These are phyloP conservation scores for Yamadazyma sp. DNA, from an alignment of 805 yeast genomes.

Conservation along the genomic window DNA sequence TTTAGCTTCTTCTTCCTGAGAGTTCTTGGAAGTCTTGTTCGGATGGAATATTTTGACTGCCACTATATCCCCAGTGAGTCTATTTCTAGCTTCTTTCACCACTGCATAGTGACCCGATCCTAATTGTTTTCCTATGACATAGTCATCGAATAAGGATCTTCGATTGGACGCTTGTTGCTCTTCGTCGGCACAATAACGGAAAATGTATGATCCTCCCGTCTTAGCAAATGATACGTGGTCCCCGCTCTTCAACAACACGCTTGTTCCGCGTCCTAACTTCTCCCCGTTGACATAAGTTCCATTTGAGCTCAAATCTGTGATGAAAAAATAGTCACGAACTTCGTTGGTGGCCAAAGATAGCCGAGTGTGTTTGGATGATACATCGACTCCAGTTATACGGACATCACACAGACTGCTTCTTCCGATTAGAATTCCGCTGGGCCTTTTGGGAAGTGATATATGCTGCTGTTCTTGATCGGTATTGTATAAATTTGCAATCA, in stretches of 20 bases:
- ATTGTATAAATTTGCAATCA: conserved; percentile 24
- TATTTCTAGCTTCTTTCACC: conserved; percentile 67
- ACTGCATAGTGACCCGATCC: conserved; percentile 82
- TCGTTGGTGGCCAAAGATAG: conserved; percentile 40
- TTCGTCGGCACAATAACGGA: conserved; percentile 41
- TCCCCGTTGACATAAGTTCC: conserved; percentile 68
- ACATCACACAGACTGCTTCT: conserved; percentile 63
- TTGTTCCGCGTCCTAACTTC: conserved; percentile 48
- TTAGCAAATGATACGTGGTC: conserved; percentile 61
- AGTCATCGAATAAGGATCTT: conserved; percentile 57
- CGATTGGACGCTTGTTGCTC: conserved; percentile 19
- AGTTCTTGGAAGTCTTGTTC: conserved; percentile 27
- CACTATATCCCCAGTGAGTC: conserved; percentile 56
- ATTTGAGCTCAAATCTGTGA: conserved; percentile 61
- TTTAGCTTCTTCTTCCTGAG: conserved; percentile 35
- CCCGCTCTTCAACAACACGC: conserved; percentile 56
- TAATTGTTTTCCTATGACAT: conserved; percentile 55
- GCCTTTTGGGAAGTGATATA: conserved; percentile 21
- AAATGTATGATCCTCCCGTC: conserved; percentile 48
- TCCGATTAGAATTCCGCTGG: conserved; percentile 39
- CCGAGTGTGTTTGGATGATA: conserved; percentile 65
- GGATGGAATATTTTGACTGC: conserved; percentile 78
- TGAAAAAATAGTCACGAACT: conserved; percentile 39
- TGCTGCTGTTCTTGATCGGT: conserved; percentile 19
- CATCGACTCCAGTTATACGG: conserved; percentile 53